These are phyloP conservation scores for Penicillium griseofulvum DNA, from an alignment of 2,329 filamentous ascomycete genomes.

Conservation along the genomic window DNA sequence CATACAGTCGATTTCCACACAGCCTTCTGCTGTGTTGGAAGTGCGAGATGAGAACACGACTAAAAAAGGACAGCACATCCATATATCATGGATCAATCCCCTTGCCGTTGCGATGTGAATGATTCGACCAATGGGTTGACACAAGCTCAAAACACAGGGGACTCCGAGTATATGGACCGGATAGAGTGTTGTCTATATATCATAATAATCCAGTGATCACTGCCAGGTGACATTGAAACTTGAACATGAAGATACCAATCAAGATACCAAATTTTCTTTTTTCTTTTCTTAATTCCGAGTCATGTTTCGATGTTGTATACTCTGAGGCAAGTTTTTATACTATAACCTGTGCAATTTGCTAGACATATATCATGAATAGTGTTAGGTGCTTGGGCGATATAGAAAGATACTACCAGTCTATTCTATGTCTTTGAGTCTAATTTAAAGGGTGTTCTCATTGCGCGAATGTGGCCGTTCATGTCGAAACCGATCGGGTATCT, in stretches of 20 bases:
- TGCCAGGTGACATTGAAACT: neutral
- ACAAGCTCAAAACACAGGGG: neutral
- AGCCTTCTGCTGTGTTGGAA: neutral
- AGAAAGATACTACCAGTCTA: neutral
- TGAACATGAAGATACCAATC: conserved; percentile 5
- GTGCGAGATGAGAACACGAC: neutral
- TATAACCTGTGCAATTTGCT: neutral
- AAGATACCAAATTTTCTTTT: conserved; percentile 6
- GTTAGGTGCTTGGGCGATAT: neutral
- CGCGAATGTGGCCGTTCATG: no score
- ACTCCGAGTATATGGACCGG: neutral
- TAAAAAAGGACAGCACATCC: neutral
- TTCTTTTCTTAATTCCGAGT: neutral
- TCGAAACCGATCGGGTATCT: no score
- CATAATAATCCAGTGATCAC: neutral
- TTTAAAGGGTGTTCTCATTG: no score
- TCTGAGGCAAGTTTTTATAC: neutral
- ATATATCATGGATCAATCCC: neutral
- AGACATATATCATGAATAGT: neutral
- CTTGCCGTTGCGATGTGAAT: neutral
- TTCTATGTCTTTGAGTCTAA: no score
- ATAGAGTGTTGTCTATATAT: neutral
- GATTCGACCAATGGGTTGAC: neutral
- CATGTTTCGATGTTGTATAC: neutral
- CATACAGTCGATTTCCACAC: neutral